Base-by-base conservation (phyloP, 768 basidiomycete genomes). In the Sporobolomyces phaffii region DNA sequence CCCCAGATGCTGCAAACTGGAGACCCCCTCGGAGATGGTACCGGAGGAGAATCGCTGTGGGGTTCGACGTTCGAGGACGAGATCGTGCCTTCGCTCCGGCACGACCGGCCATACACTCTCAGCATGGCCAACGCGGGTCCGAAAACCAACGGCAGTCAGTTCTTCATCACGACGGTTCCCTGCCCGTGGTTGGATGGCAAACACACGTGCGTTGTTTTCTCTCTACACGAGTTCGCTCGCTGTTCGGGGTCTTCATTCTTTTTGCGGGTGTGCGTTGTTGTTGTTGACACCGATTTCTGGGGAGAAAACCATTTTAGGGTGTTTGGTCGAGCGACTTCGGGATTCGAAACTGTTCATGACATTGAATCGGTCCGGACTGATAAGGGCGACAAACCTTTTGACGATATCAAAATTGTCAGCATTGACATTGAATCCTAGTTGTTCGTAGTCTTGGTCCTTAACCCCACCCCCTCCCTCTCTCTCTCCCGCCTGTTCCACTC, bases 1-100 rank as follows among this genome's bases (percentile, higher is more conserved):
- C n/a, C n/a, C n/a, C n/a, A 38, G 79, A 94, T 94, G 92, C 88
- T 96, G 62, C 92, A 96, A 81, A 94, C 91, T 6, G 91, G 91
- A 36, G 91, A 94, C 74, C 92, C 92, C 4, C 80, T 92, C n/a
- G 91, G 90, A 26, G 90, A 96, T 78, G 92, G 91, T 8, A 93
- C 91, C 1, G 91, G 91, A 20, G 92, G 92, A 18, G 85, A 82
- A 54, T 90, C 88, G 17, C 90, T 94, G 65, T 96, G 92, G 91
- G 91, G 86, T 3, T 78, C 80, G 60, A 89, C 91, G 47, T 93
- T 94, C 72, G 91, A 91, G 75, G 91, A 97, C 75, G 94, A 98
- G 78, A 91, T 98, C 74, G 83, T 86, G 24, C 87, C 92, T 71
- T 87, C 89, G 49, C 79, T 92, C 66, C 87, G 86, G 78, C 93